phyloP scores from a whole-genome alignment of 495 filamentous ascomycete species.

The Penicillium subrubescens region DNA sequence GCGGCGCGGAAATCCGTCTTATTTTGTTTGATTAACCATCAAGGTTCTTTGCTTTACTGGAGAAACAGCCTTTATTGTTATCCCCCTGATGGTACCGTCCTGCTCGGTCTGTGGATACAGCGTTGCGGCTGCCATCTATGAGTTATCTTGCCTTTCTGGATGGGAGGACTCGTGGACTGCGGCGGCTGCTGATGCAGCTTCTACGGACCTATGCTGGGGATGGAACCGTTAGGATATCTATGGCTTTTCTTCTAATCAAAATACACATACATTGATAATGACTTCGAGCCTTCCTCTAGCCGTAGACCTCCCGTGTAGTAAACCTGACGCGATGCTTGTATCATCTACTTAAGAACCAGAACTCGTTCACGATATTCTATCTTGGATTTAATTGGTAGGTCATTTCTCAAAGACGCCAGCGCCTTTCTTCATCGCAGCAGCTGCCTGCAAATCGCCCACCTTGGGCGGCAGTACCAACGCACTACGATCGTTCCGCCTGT shows the following conservation, averaged over 20 bases:
- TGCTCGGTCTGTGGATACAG: neutral
- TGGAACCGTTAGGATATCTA: neutral
- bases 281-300: neutral
- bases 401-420: slow-evolving; percentile 11
- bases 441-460: slow-evolving; percentile 64
- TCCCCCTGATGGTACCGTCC: neutral
- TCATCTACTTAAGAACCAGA: neutral
- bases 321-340: neutral
- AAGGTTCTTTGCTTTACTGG: neutral
- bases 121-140: neutral
- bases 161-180: neutral
- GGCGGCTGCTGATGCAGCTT: neutral
- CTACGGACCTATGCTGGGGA: neutral
- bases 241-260: neutral
- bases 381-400: neutral
- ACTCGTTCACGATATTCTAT: neutral
- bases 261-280: neutral
- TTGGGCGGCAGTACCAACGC: slow-evolving; percentile 88
- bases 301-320: neutral
- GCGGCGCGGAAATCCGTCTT: neutral
- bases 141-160: neutral
- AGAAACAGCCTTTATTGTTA: neutral
- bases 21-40: neutral
- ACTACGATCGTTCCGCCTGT: slow-evolving; percentile 83
- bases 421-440: slow-evolving; percentile 47